phyloP scores from a whole-genome alignment of 2,329 filamentous ascomycete genomes.

The Alternaria arborescens region DNA sequence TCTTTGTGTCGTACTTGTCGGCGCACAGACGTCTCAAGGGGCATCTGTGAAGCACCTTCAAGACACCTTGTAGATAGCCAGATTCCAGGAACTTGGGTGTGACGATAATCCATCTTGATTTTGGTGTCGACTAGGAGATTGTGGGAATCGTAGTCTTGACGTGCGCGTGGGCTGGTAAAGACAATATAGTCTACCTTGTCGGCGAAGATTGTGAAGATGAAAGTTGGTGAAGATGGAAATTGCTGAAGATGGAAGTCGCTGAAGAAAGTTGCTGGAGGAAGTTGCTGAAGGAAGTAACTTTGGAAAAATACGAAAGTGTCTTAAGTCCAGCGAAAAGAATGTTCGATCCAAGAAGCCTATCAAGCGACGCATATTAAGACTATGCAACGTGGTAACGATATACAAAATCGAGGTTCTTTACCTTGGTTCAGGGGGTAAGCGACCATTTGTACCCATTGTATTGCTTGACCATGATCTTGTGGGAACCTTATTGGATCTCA shows the following conservation, averaged over 20 bases:
- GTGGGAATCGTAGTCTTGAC: background rate
- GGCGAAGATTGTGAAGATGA: background rate
- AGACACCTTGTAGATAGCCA: background rate
- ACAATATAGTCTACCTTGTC: background rate
- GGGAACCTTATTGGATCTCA: background rate
- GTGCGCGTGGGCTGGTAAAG: background rate
- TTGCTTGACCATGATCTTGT: background rate
- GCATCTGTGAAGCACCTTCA: background rate
- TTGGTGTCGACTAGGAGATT: background rate
- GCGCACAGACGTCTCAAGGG: background rate
- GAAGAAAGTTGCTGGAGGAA: background rate
- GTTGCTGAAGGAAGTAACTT: background rate
- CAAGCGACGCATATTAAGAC: background rate
- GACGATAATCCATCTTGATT: background rate
- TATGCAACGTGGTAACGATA: background rate
- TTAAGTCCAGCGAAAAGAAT: background rate
- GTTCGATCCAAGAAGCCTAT: background rate
- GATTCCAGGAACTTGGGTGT: background rate
- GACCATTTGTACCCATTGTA: background rate
- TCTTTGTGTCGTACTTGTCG: background rate
- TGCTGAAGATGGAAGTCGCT: background rate
- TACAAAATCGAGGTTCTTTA: background rate
- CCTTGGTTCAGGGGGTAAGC: background rate
- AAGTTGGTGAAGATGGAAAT: no score
- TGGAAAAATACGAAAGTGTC: background rate